Evolutionary conservation across 2,329 filamentous ascomycete species (phyloP).

Genomic region (Dactylellina drechsleri): DNA sequence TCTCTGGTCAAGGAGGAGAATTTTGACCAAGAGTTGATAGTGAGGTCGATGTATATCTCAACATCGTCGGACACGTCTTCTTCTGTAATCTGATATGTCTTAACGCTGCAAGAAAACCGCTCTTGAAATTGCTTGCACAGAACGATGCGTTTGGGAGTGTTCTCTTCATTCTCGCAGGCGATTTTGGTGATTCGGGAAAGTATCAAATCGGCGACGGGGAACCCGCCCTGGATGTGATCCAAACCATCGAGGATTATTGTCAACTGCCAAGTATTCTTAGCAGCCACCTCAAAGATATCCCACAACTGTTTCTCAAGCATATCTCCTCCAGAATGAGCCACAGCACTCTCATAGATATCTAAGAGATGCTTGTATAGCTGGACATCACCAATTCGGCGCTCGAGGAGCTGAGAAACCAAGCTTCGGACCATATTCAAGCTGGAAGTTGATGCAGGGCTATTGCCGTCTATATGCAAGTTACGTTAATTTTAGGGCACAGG

Average conservation of each 20-base stretch:
- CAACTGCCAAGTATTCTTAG: conserved; percentile 27
- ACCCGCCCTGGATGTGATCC: conserved; percentile 29
- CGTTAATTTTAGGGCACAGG: background rate
- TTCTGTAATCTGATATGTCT: conserved; percentile 26
- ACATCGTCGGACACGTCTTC: conserved; percentile 29
- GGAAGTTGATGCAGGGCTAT: conserved; percentile 16
- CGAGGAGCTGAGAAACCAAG: conserved; percentile 24
- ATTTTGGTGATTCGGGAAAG: conserved; percentile 19
- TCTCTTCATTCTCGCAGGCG: conserved; percentile 28
- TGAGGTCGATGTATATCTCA: conserved; percentile 29
- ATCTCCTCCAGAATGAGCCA: conserved; percentile 11
- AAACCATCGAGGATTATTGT: conserved; percentile 33
- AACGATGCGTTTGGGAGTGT: conserved; percentile 27
- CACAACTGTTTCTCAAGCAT: conserved; percentile 22
- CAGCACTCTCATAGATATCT: conserved; percentile 24
- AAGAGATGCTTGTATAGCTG: conserved; percentile 35
- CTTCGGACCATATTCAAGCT: conserved; percentile 24
- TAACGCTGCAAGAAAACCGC: conserved; percentile 29
- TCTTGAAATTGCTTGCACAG: conserved; percentile 32
- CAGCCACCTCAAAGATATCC: conserved; percentile 28
- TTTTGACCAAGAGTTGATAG: conserved; percentile 20
- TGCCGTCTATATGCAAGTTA: conserved; percentile 11
- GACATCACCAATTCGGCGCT: conserved; percentile 32
- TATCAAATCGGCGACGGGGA: conserved; percentile 15
- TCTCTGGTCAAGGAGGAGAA: conserved; percentile 20